A percentile compares a stretch with the other conserved stretches of the same genome.
Evolutionary conservation across 2,329 filamentous ascomycete species (phyloP).

Genomic region (Alternaria alternata): DNA sequence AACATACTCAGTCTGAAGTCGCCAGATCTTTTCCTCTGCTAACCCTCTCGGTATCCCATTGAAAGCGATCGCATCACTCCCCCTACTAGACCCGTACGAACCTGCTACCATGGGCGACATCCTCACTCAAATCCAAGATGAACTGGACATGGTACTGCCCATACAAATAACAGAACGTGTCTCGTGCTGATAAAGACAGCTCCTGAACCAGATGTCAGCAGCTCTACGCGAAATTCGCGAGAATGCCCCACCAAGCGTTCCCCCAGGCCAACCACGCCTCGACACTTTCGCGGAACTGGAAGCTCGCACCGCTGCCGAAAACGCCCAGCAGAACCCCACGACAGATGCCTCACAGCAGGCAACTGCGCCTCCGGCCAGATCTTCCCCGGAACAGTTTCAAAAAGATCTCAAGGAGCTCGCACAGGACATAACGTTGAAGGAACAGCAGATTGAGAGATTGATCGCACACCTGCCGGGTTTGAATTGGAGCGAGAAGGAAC

Average conservation of each 20-base stretch:
- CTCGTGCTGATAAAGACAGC: conserved; percentile 37
- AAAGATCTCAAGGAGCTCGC: conserved; percentile 76
- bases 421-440: conserved; percentile 77
- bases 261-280: conserved; percentile 54
- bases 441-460: conserved; percentile 82
- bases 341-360: conserved; percentile 23
- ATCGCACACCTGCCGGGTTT: conserved; percentile 79
- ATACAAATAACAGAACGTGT: not conserved
- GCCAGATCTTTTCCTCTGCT: not conserved
- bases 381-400: conserved; percentile 61
- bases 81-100: not conserved
- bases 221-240: conserved; percentile 55
- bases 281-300: conserved; percentile 44
- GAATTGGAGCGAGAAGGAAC: conserved; percentile 79
- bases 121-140: conserved; percentile 84
- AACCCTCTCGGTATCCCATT: not conserved
- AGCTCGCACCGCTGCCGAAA: conserved; percentile 32
- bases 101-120: conserved; percentile 70
- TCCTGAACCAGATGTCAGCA: conserved; percentile 58
- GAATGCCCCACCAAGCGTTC: conserved; percentile 52
- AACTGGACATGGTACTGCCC: conserved; percentile 74
- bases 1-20: not conserved
- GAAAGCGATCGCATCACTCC: not conserved
- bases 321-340: conserved; percentile 21
- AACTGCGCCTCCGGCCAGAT: conserved; percentile 19